Base-by-base conservation (phyloP, 768 basidiomycete genomes). In the Serendipita vermifera region DNA sequence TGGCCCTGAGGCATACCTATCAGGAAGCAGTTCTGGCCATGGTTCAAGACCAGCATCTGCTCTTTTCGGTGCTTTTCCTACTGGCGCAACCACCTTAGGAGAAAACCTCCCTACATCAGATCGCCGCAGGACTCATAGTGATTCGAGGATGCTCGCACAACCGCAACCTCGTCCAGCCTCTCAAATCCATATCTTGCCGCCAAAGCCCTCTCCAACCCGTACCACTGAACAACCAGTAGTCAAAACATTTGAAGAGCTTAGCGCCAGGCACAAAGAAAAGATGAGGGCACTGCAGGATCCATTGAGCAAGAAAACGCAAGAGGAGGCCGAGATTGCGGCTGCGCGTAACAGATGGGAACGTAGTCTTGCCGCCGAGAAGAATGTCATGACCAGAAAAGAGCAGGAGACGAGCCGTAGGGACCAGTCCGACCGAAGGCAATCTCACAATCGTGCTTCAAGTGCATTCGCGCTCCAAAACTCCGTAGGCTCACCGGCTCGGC, bases 271-370 rank as follows among this genome's bases (percentile, higher is more conserved):
- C 62, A 78, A 86, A 48, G 82, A 86, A 70, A 87, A 88, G 70
- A 77, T 96, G 72, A 77, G 76, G 32, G 80, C 81, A 63, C 66
- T 96, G 60, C 91, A 96, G 70, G 80, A 75, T 35, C 91, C 91
- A 3, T 70, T 96, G 31, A 91, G 85, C n/a, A 76, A 79, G 61
- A 82, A 83, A 2, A 81, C 83, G 69, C 80, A 78, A 64, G 85
- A 91, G 64, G 77, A 83, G 59, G 87, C 84, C 1, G 78, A 86
- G 27, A 62, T 92, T 15, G 77, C 75, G 56, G 79, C 79, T n/a
- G 90, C 88, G 11, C 81, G 79, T 64, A 76, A 74, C 62, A 79
- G 85, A 27, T 94, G 90, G 90, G 88, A 91, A 67, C 76, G 79
- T 36, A 80, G 85, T 41, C 85, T 81, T 68, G 72, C 75, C 5